Conservation (phyloP, 2,329 filamentous ascomycete genomes). For the Fusarium austroafricanum region DNA sequence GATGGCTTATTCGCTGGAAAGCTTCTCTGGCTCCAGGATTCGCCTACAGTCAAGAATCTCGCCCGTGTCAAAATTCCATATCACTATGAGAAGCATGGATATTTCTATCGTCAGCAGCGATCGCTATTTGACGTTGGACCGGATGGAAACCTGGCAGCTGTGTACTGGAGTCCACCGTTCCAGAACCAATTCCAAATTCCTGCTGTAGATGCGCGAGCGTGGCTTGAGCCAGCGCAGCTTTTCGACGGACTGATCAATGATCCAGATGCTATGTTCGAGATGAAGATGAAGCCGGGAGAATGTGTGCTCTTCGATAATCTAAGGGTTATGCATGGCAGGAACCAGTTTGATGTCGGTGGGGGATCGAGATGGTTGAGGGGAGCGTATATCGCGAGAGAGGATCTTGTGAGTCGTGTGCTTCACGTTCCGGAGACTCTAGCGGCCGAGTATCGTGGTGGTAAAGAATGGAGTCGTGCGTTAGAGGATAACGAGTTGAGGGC, state of each 20-base stretch:
- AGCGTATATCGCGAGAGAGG: constrained; percentile 76
- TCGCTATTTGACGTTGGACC: constrained; percentile 61
- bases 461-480: constrained; percentile 41
- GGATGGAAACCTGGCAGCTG: constrained; percentile 43
- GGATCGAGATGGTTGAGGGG: constrained; percentile 87
- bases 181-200: constrained; percentile 65
- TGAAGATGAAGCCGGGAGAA: constrained; percentile 81
- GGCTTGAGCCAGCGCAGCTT: constrained; percentile 61
- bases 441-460: constrained; percentile 38
- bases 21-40: constrained; percentile 48
- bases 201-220: constrained; percentile 48
- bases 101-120: constrained; percentile 70
- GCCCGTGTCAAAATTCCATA: constrained; percentile 65
- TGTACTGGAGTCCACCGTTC: constrained; percentile 82
- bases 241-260: constrained; percentile 72
- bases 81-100: constrained; percentile 74
- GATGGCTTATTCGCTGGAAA: constrained; percentile 74
- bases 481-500: constrained; percentile 44
- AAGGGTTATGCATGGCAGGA: constrained; percentile 85
- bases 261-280: constrained; percentile 71
- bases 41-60: constrained; percentile 53
- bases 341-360: constrained; percentile 73
- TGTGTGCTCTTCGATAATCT: constrained; percentile 95
- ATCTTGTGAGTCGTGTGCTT: constrained; percentile 54
- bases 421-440: constrained; percentile 47